Evolutionary conservation across 2,329 filamentous ascomycete genomes (phyloP), one percentile per base, ranked within the genome.

Genomic region (Daldinia sp.): DNA sequence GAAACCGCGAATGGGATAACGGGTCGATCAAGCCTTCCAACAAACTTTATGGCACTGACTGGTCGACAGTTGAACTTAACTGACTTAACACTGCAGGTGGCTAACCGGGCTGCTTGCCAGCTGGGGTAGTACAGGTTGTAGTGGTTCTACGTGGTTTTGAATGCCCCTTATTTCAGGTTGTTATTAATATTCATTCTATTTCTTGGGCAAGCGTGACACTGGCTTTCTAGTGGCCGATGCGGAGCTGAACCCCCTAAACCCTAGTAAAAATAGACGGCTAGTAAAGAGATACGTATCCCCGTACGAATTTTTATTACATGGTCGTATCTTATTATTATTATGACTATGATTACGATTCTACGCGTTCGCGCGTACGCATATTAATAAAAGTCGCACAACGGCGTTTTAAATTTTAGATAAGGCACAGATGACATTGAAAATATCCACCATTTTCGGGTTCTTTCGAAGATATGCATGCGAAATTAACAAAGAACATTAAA

Each of bases 121-220:
- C 59, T 57, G 41, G 52, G 52, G 47, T 61, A 55, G 43, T 55
- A 32, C 50, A 49, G 32, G 45, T 32, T n/a, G 23, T 27, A 27
- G 47, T 27, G 50, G 47, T 56, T 58, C 52, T 62, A 56, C 47
- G 59, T 59, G 53, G 64, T 52, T 61, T 66, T 55, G 29, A 47
- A 56, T 51, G 52, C 61, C 64, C 64, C 60, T 67, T 67, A 67
- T 67, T 67, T 64, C 61, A 58, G 60, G 48, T 63, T 48, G 48
- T 54, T 56, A 63, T 63, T 63, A 37, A 39, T 45, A 53, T 41
- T n/a, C n/a, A n/a, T n/a, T n/a, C n/a, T 45, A 15, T 21, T 11
- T 35, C 47, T 34, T 50, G 11, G 11, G 6, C 17, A 32, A 21
- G 45, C 34, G 47, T 43, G 13, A 50, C 55, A 59, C 32, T 25